Evolutionary conservation across 1,284 basidiomycete species (phyloP).

Genomic region (Sporisorium graminicola): DNA sequence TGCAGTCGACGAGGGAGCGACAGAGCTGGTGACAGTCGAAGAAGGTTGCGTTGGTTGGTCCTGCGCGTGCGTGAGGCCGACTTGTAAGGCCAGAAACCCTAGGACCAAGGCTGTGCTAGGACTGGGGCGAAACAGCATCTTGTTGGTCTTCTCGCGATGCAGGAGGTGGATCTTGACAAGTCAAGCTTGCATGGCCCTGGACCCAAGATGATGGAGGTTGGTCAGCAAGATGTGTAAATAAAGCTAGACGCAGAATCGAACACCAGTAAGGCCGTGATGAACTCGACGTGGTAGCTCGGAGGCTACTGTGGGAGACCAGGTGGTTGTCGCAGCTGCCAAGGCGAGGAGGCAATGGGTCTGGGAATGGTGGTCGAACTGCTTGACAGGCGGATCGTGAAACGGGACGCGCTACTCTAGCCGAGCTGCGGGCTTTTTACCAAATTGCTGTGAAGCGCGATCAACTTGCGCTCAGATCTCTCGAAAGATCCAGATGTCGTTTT

Average conservation of each 20-base stretch:
- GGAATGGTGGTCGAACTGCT: not conserved
- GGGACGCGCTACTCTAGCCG: not conserved
- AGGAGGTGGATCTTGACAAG: not conserved
- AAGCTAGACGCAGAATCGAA: not conserved
- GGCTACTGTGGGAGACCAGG: not conserved
- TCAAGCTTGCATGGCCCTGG: constrained; percentile 1
- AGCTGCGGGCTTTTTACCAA: not conserved
- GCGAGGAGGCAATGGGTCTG: not conserved
- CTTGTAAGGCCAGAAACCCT: constrained; percentile 16
- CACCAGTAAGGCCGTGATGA: too few species aligned
- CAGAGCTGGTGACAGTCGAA: constrained; percentile 14
- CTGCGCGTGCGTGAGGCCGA: constrained; percentile 19
- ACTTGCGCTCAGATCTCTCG: not conserved
- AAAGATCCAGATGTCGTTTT: not conserved
- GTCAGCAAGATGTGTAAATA: not conserved
- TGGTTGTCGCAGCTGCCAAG: not conserved
- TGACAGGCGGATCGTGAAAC: constrained; percentile 8
- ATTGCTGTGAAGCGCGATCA: not conserved
- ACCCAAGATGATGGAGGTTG: not conserved
- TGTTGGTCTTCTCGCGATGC: constrained; percentile 1
- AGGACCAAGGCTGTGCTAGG: constrained; percentile 4
- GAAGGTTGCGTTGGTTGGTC: constrained; percentile 18
- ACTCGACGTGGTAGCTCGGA: not conserved
- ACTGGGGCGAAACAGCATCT: constrained; percentile 21
- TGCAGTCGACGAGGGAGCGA: constrained; percentile 8